Conservation (phyloP, 768 basidiomycete genomes). For the Suillus americanus region DNA sequence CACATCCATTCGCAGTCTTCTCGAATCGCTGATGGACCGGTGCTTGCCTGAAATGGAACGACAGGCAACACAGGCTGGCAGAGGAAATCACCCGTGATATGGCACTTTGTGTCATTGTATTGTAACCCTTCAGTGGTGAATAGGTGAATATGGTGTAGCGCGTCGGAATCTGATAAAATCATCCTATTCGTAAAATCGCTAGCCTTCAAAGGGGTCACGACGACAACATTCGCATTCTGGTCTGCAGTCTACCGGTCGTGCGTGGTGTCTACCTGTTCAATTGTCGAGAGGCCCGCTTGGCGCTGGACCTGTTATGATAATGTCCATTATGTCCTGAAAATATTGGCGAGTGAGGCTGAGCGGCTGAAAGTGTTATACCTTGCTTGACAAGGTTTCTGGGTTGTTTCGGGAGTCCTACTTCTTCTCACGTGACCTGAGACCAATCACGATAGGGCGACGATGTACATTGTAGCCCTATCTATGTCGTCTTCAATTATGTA, state of each 20-base stretch:
- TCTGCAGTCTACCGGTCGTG: constrained; percentile 7
- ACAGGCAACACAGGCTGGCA: neutral
- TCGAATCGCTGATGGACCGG: neutral
- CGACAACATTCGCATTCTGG: neutral
- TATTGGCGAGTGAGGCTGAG: neutral
- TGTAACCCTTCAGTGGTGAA: constrained; percentile 3
- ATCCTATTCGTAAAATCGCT: neutral
- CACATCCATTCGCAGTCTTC: neutral
- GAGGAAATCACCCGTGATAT: constrained; percentile 4
- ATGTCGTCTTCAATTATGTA: too few relatives aligned
- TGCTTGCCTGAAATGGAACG: neutral
- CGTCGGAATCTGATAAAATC: neutral
- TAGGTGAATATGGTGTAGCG: neutral
- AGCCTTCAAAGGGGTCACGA: neutral
- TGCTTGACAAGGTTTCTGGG: too few relatives aligned
- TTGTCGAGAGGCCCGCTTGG: constrained; percentile 12
- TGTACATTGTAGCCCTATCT: too few relatives aligned
- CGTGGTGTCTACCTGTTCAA: constrained; percentile 11
- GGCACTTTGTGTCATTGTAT: neutral
- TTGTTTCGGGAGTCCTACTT: too few relatives aligned
- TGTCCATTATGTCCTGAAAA: constrained; percentile 6
- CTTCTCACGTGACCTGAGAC: too few relatives aligned
- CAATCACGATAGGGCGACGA: too few relatives aligned
- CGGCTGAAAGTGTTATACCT: neutral
- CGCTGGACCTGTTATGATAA: constrained; percentile 7